Evolutionary conservation across 2,329 filamentous ascomycete species (phyloP), one percentile per base, ranked within the genome.

Genomic region (Ophiosphaerella herpotricha): DNA sequence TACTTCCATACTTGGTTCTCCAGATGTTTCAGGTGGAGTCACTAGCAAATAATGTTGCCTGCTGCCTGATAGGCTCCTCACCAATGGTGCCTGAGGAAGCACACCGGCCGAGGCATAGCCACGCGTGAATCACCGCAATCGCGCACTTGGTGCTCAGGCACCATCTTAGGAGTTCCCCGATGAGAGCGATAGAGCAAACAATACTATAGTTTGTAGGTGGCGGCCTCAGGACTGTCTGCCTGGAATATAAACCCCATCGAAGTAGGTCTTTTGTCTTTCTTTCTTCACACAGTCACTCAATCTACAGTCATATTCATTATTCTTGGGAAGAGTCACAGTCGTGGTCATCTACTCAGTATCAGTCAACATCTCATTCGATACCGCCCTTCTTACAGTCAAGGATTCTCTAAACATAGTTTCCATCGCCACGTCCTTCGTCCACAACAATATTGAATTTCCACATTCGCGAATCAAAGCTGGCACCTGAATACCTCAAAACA

Each of bases 201-300:
- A 60, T 40, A 31, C 42, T 43, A 39, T 41, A 47, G 46, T 39
- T 33, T 26, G 12, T 45, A 52, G 54, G 48, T 46, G 55, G 52
- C 66, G 67, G 68, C 67, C 68, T 71, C 67, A 67, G 60, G 31
- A 11, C 7, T 55, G 55, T 63, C 60, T 70, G 66, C 66, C 66
- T 70, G 56, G 61, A 51, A 48, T 68, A 70, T 70, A 69, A 63
- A 64, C 47, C 46, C 46, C 26, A 24, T 44, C 38, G 31, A 46
- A 43, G 53, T 44, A 35, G 43, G 43, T 48, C 42, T 35, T 36
- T 41, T 41, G 37, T 52, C 54, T 55, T 55, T 58, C 53, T 44
- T 36, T 60, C 45, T 35, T 43, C 37, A 47, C 39, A 21, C 29
- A 39, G 37, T 51, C 31, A 48, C 36, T 48, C 26, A 16, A 41